phyloP scores from a whole-genome alignment of 2,329 filamentous ascomycete species.

The Nigrospora osmanthi region DNA sequence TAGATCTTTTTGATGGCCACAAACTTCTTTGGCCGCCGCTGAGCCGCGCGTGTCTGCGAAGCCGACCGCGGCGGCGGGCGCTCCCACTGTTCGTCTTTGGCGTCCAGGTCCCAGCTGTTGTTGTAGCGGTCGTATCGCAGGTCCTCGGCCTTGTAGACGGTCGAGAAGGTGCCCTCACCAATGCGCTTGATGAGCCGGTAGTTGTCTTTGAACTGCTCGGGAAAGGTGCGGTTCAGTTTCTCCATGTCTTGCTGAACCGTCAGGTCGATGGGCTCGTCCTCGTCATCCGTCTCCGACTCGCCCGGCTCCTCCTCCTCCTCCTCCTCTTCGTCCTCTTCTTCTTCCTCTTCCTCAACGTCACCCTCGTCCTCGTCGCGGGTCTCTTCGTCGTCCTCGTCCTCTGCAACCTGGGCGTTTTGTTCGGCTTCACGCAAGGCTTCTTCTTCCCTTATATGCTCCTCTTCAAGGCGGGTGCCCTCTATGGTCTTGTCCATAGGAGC shows the following conservation, averaged over 20 bases:
- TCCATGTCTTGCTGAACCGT: conserved; percentile 79
- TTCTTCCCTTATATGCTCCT: too few species aligned
- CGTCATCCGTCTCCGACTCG: conserved; percentile 42
- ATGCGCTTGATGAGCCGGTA: conserved; percentile 95
- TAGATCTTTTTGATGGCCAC: conserved; percentile 99
- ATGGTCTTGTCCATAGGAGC: too few species aligned
- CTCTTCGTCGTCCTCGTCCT: conserved; percentile 22
- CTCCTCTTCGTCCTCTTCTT: conserved; percentile 28
- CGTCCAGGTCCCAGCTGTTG: conserved; percentile 79
- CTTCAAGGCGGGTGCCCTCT: too few species aligned
- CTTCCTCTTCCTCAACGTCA: conserved; percentile 27
- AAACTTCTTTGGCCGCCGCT: conserved; percentile 52
- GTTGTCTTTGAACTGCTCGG: conserved; percentile 64
- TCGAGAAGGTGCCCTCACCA: conserved; percentile 97
- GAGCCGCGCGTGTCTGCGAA: conserved; percentile 30
- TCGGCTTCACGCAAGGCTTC: too few species aligned
- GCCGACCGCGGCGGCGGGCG: conserved; percentile 59
- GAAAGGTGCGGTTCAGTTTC: conserved; percentile 73
- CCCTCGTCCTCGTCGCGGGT: conserved; percentile 23
- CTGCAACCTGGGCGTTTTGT: conserved; percentile 12
- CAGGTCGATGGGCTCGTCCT: conserved; percentile 57
- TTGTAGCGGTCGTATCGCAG: conserved; percentile 74
- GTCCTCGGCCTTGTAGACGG: conserved; percentile 97
- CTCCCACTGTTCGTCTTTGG: conserved; percentile 56
- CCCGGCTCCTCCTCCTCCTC: conserved; percentile 31